Base-by-base conservation (phyloP, 2,329 filamentous ascomycete species). In the Teratosphaeria zuluensis region DNA sequence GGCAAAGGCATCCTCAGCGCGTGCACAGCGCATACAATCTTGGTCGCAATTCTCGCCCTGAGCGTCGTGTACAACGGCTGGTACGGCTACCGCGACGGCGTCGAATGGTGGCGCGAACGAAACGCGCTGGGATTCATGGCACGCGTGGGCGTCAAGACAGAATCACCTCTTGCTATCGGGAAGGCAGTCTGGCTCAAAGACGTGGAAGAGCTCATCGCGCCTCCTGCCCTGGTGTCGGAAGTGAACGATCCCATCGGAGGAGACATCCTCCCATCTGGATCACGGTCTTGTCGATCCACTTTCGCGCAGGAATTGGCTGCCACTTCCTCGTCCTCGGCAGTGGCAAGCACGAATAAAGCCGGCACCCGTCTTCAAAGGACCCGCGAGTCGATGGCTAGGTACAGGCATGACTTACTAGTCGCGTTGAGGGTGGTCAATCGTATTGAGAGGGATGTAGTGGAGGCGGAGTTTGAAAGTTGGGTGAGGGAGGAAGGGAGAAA, bases 381-480 rank as follows among this genome's bases (percentile, higher is more conserved):
- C n/a, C 83, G 92, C 9, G 89, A 95, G 73, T 83, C 87, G 28
- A 82, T 99, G 0, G 92, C 89, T 0, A 79, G 84, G 1, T 94
- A 96, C 71, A 82, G 94, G 2, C 90, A 99, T 72, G 91, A 97
- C 69, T 78, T 99, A 21, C 77, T 97, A 2, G 92, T 99, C 4
- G 91, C 92, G 4, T 85, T 97, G 77, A 85, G 92, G 4, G 84
- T 96, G 2, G 86, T 97, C 61, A 96, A 97, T 74, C 87, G 82
- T 59, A 85, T 97, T 31, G 94, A 97, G 77, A 81, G 83, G 59
- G 91, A 96, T 72, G 86, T 96, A 72, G 74, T 97, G 57, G 83
- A 85, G 68, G 87, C 88, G 0, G 92, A 96, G 73, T 99, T 91
- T 87, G 92, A 96, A 76, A 89, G 89, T 63, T 99, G 92, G 92